These are phyloP conservation scores for Aspergillus sp. DNA, from an alignment of 2,329 filamentous ascomycete species.

Conservation along the genomic window DNA sequence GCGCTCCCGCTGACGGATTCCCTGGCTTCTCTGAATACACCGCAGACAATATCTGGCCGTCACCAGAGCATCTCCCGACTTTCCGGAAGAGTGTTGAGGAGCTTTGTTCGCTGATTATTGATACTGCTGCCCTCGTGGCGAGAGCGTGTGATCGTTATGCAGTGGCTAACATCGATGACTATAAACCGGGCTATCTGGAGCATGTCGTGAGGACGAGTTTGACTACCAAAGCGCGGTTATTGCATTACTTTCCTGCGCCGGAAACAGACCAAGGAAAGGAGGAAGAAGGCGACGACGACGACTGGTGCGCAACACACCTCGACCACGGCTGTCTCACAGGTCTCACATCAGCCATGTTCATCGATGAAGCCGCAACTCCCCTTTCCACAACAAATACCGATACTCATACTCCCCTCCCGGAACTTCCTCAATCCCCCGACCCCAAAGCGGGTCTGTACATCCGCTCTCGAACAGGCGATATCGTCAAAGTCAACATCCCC, in stretches of 20 bases:
- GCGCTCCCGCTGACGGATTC: slow-evolving; percentile 30
- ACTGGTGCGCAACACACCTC: slow-evolving; percentile 78
- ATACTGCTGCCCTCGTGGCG: slow-evolving; percentile 82
- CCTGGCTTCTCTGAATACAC: slow-evolving; percentile 78
- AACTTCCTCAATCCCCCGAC: slow-evolving; percentile 74
- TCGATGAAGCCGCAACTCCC: slow-evolving; percentile 63
- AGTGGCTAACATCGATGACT: slow-evolving; percentile 69
- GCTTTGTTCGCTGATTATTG: slow-evolving; percentile 80
- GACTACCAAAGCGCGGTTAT: slow-evolving; percentile 82
- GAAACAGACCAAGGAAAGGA: slow-evolving; percentile 1
- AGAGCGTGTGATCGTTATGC: slow-evolving; percentile 87
- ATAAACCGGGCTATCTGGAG: slow-evolving; percentile 75
- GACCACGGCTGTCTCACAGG: slow-evolving; percentile 94
- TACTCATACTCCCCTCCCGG: slow-evolving; percentile 49
- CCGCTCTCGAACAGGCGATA: slow-evolving; percentile 72
- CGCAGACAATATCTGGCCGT: slow-evolving; percentile 84
- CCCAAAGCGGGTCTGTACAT: slow-evolving; percentile 89
- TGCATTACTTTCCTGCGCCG: slow-evolving; percentile 78
- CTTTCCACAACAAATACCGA: slow-evolving; percentile 27
- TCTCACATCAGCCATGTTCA: slow-evolving; percentile 91
- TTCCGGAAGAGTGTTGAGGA: slow-evolving; percentile 70
- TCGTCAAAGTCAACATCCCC: slow-evolving; percentile 89
- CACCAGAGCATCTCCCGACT: slow-evolving; percentile 62
- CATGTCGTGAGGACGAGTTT: slow-evolving; percentile 78
- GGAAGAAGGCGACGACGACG: slow-evolving; percentile 61